Evolutionary conservation across 73 alveolate genomes (phyloP).

Genomic region (Symbiodinium pilosum): DNA sequence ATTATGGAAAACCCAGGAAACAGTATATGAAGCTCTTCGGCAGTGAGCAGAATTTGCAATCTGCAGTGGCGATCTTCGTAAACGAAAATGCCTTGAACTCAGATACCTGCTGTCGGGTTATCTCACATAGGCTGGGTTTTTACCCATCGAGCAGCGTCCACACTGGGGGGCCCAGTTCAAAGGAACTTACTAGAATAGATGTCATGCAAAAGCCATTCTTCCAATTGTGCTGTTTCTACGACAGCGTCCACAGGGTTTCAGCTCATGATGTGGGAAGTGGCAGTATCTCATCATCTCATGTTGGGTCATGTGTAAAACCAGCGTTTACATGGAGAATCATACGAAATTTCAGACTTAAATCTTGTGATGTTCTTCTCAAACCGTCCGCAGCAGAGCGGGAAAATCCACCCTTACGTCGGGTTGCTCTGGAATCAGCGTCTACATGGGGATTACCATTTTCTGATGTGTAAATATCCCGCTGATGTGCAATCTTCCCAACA

Average conservation of each 20-base stretch:
- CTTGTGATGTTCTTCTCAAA: no score
- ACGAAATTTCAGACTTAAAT: no score
- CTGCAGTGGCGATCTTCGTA: neutral
- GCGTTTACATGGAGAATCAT: no score
- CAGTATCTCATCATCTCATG: neutral
- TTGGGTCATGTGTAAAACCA: no score
- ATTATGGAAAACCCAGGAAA: neutral
- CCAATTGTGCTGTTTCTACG: neutral
- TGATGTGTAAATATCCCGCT: no score
- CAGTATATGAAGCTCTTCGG: neutral
- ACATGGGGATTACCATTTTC: no score
- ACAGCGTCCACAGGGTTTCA: neutral
- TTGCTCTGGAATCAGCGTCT: no score
- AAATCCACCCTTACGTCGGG: no score
- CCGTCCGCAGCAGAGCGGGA: no score
- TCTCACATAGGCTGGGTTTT: neutral
- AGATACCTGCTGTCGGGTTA: neutral
- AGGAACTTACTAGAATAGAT: neutral
- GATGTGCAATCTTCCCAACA: no score
- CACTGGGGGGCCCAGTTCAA: neutral
- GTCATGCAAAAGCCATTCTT: neutral
- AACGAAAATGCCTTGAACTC: neutral
- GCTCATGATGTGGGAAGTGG: neutral
- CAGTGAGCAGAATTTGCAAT: neutral
- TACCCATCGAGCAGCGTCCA: neutral